phyloP scores from a whole-genome alignment of 331 rosid genomes.

The Stylosanthes scabra region DNA sequence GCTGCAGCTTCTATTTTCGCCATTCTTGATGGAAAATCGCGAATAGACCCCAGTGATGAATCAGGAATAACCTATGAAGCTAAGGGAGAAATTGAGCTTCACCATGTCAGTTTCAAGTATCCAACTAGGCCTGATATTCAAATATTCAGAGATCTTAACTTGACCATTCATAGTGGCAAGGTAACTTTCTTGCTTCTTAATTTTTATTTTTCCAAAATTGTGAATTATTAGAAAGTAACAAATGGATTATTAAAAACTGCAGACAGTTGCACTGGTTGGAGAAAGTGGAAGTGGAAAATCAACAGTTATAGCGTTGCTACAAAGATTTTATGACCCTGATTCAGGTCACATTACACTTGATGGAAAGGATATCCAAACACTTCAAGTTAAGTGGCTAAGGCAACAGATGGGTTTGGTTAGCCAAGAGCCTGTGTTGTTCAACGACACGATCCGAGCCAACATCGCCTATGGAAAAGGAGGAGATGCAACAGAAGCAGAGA shows the following conservation, averaged over 20 bases:
- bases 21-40: slow-evolving; percentile 53
- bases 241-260: slow-evolving; percentile 1
- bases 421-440: slow-evolving; percentile 66
- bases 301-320: slow-evolving; percentile 54
- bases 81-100: slow-evolving; percentile 57
- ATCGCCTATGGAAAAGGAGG: slow-evolving; percentile 65
- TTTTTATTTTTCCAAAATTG: neutral
- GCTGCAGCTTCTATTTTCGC: slow-evolving; percentile 60
- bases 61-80: slow-evolving; percentile 48
- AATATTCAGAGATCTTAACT: slow-evolving; percentile 53
- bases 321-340: slow-evolving; percentile 65
- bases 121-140: slow-evolving; percentile 56
- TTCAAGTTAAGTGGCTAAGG: slow-evolving; percentile 62
- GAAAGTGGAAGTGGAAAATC: slow-evolving; percentile 68
- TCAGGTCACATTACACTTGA: slow-evolving; percentile 62
- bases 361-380: slow-evolving; percentile 49
- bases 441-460: slow-evolving; percentile 66
- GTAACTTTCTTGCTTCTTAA: slow-evolving; percentile 37
- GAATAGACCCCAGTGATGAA: slow-evolving; percentile 50
- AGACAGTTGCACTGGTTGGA: slow-evolving; percentile 71
- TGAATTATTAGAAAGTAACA: slow-evolving; percentile 24
- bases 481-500: slow-evolving; percentile 58
- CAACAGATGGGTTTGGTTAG: slow-evolving; percentile 69
- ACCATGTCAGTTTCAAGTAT: slow-evolving; percentile 60
- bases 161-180: slow-evolving; percentile 57